phyloP scores from a whole-genome alignment of 805 yeast species.

The Metschnikowia sp. region DNA sequence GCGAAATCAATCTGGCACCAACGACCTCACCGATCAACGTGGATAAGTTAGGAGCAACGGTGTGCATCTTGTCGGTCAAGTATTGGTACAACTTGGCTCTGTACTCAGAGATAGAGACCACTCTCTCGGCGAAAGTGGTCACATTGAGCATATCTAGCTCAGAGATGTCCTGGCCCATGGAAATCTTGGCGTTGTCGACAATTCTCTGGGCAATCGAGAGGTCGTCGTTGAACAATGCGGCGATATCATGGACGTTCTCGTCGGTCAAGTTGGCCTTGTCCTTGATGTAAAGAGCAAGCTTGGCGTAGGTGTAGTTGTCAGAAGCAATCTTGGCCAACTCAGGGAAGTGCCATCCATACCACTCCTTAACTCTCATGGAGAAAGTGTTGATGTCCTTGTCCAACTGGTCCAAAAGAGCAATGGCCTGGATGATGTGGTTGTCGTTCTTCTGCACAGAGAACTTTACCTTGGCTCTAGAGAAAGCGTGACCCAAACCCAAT shows the following conservation, averaged over 20 bases:
- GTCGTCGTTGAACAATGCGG: slow-evolving; percentile 87
- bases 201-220: slow-evolving; percentile 86
- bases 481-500: slow-evolving; percentile 98
- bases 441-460: slow-evolving; percentile 98
- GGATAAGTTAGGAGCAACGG: slow-evolving; percentile 84
- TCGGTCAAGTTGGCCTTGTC: slow-evolving; percentile 87
- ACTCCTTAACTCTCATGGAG: slow-evolving; percentile 95
- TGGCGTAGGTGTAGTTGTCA: slow-evolving; percentile 85
- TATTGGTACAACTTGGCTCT: slow-evolving; percentile 79
- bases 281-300: slow-evolving; percentile 73
- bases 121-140: slow-evolving; percentile 87
- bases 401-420: slow-evolving; percentile 93
- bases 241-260: slow-evolving; percentile 91
- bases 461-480: slow-evolving; percentile 98
- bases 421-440: slow-evolving; percentile 98
- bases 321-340: slow-evolving; percentile 89
- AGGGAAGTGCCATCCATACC: slow-evolving; percentile 99
- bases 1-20: slow-evolving; percentile 97
- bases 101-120: slow-evolving; percentile 87
- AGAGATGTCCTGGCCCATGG: slow-evolving; percentile 98
- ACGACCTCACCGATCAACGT: slow-evolving; percentile 94
- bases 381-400: slow-evolving; percentile 98
- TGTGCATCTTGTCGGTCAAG: slow-evolving; percentile 92
- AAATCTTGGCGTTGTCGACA: slow-evolving; percentile 91
- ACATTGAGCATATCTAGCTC: slow-evolving; percentile 93